Base-by-base conservation (phyloP, 169 alveolate genomes). In the Plasmodium billcollinsi region DNA sequence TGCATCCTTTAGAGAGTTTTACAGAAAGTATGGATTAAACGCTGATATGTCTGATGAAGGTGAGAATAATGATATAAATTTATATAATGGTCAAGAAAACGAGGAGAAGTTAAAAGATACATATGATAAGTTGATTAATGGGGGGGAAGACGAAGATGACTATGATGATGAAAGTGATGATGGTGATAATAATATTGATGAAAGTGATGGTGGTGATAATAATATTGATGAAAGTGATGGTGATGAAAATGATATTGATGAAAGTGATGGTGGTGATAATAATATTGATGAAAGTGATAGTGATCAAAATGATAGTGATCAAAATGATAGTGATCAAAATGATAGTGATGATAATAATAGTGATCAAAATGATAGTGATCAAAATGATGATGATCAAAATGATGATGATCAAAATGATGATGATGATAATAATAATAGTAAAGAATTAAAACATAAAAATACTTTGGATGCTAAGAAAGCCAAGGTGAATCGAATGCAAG, bases 31-130 rank as follows among this genome's bases (percentile, higher is more conserved):
- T 14, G 74, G 39, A 33, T 15, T 43, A 67, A 18, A 62, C 12
- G 72, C 6, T 21, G 85, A 52, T 24, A 39, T 5, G 14, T 43
- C 26, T 3, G 18, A 3, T 8, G 54, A 56, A 2, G 24, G 5
- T 8, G 86, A 14, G 9, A 39, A 39, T 39, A 7, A 39, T 39
- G 47, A 39, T 39, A 5, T 39, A 39, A 39, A 39, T 39, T 0
- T 39, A 5, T 39, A 39, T 39, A 39, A 39, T 39, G 9, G 47
- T 39, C 47, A 39, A 39, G 47, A 39, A 39, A 39, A 6, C 8
- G 86, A 52, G 1, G 70, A 14, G 21, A 45, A 73, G 5, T 65
- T n/a, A n/a, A 69, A 73, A 52, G 70, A 73, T 62, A 15, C 14
- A 0, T 24, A 20, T 4, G 47, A 50, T 11, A 21, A 20, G 15